Base-by-base conservation (phyloP, 164 flowering plant genomes). In the Tetracentron sinense region DNA sequence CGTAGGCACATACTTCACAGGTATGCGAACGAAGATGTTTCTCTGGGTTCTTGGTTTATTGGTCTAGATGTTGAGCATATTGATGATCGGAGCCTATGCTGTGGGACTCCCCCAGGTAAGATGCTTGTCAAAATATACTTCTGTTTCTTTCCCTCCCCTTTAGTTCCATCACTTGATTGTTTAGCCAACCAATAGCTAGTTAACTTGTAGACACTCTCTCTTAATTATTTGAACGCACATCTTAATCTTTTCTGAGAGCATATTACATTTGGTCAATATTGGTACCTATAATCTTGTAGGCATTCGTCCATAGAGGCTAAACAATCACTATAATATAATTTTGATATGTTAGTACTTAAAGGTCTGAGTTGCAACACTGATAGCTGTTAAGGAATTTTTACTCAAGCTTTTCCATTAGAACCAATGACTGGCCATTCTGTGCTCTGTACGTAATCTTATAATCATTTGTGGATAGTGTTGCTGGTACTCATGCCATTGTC, bases 21-120 rank as follows among this genome's bases (percentile, higher is more conserved):
- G 63, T 92, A 72, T 79, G 98, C 95, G 60, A 92, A 92, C 75
- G 98, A 92, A 74, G 98, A 92, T 70, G 95, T 89, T 42, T 86
- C 98, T 7, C 56, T 92, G 33, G 98, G 98, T 54, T 86, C 98
- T 6, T 92, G 96, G 98, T 85, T 92, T 69, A 85, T 92, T 69
- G 97, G 97, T 54, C 87, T 89, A 38, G 95, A 92, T 72, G 93
- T 92, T 58, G 87, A 86, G 67, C 91, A 90, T 69, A 81, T 92
- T 61, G 93, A 92, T 67, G 96, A 92, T 26, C 69, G 88, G 61
- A 89, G 82, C 72, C 84, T 92, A 62, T 92, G 98, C 66, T 92
- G 98, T 72, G 95, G 95, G 16, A 86, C 95, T 58, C 85, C 88
- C 20, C 87, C 82, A 42, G 98, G 98, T 92, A 76, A 76, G 63